Base-by-base conservation (phyloP, 345 rosid genomes). In the Camelina neglecta region DNA sequence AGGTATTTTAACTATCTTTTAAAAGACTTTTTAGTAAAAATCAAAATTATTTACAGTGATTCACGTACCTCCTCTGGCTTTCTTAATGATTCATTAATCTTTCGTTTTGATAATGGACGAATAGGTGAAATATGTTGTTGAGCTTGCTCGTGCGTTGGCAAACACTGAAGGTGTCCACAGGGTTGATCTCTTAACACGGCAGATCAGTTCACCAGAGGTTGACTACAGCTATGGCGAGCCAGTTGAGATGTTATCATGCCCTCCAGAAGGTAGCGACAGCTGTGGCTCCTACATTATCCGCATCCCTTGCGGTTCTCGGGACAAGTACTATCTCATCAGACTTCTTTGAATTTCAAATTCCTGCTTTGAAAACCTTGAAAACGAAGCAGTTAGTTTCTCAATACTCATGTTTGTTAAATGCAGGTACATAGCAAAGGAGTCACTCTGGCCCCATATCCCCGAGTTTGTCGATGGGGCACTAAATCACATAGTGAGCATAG, bases 171-270 rank as follows among this genome's bases (percentile, higher is more conserved):
- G 97, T 26, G 97, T 92, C 33, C 91, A 95, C 65, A 86, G 99
- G 74, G 99, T 95, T 5, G 97, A 95, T 84, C 97, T 95, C 69
- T 86, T 95, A 65, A 92, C 99, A 26, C 91, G 99, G 8, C 99
- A 95, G 68, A 74, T 95, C 69, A 81, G 85, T 51, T 88, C 90
- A 39, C 86, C 97, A 23, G 99, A 95, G 68, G 92, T 95, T 72
- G 99, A 95, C 83, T 95, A 92, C 90, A 92, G 97, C 82, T 95
- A 95, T 35, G 99, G 97, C 1, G 97, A 94, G 73, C 99, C 97
- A 49, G 51, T 84, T 50, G 97, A 93, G 83, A 91, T 91, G 98
- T 81, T 93, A 65, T 84, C 89, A 13, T 87, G 82, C 80, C 92
- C 92, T 6, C 61, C 84, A 38, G 89, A 91, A 64, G 89, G 80